These are phyloP conservation scores for Wickerhamomyces hampshirensis DNA, from an alignment of 805 yeast genomes.

Conservation along the genomic window DNA sequence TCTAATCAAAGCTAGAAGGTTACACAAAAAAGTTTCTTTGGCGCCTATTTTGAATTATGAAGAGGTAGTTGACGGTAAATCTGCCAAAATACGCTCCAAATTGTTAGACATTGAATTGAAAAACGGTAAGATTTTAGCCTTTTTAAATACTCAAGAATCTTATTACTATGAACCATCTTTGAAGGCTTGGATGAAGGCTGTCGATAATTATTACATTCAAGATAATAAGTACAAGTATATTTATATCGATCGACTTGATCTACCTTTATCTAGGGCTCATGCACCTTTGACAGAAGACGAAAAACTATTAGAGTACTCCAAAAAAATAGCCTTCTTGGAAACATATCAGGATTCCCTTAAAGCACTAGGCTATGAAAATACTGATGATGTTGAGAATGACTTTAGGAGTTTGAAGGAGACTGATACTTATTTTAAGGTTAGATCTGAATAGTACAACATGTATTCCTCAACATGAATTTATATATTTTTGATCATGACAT, in stretches of 20 bases:
- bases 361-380: constrained; percentile 1
- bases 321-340: constrained; percentile 17
- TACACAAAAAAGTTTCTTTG: constrained; percentile 42
- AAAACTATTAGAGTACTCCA: constrained; percentile 6
- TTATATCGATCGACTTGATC: constrained; percentile 13
- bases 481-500: too few relatives aligned
- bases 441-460: constrained; percentile 1
- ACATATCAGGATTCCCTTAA: constrained; percentile 12
- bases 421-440: constrained; percentile 3
- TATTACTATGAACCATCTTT: constrained; percentile 39
- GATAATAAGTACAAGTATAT: constrained; percentile 14
- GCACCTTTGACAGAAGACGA: not conserved
- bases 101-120: constrained; percentile 32
- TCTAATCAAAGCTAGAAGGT: constrained; percentile 28
- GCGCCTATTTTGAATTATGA: constrained; percentile 47
- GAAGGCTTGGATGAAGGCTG: constrained; percentile 41
- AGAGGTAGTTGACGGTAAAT: constrained; percentile 17
- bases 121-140: constrained; percentile 36
- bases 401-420: constrained; percentile 3
- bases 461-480: too few relatives aligned
- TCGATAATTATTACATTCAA: constrained; percentile 30
- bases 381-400: constrained; percentile 1
- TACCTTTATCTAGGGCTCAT: not conserved
- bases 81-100: constrained; percentile 18
- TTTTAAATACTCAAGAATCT: constrained; percentile 34